phyloP scores from a whole-genome alignment of 768 basidiomycete species.

The Porpolomopsis calyptriformis region DNA sequence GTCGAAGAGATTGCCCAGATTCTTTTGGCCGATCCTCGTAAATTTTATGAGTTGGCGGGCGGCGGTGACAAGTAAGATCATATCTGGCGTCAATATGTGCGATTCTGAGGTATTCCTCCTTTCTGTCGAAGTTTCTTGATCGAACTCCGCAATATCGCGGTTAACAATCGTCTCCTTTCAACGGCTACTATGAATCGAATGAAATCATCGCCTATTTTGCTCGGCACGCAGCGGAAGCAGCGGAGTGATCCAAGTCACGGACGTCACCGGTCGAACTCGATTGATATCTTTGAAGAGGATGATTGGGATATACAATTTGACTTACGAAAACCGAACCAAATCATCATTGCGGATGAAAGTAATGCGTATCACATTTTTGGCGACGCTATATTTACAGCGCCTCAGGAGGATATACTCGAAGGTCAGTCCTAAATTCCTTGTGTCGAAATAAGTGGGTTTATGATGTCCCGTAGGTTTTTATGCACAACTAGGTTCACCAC shows the following conservation, averaged over 20 bases:
- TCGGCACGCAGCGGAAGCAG: slow-evolving; percentile 58
- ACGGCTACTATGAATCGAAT: slow-evolving; percentile 47
- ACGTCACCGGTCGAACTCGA: slow-evolving; percentile 18
- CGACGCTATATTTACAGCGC: slow-evolving; percentile 62
- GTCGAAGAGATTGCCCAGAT: slow-evolving; percentile 64
- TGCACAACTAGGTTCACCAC: slow-evolving; percentile 57
- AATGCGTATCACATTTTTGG: slow-evolving; percentile 73
- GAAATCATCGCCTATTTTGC: slow-evolving; percentile 59
- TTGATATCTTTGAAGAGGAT: slow-evolving; percentile 56
- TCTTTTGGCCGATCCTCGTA: slow-evolving; percentile 54
- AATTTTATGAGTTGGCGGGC: slow-evolving; percentile 62
- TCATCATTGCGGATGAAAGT: slow-evolving; percentile 81
- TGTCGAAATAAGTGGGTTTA: neutral
- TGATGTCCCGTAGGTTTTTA: slow-evolving; percentile 51
- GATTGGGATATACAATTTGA: slow-evolving; percentile 68
- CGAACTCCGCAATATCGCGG: slow-evolving; percentile 79
- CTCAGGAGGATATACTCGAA: slow-evolving; percentile 89
- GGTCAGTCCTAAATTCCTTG: slow-evolving; percentile 25
- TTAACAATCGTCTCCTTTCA: slow-evolving; percentile 54
- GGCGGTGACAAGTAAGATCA: slow-evolving; percentile 53
- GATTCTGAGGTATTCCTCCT: neutral
- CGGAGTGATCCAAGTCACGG: slow-evolving; percentile 20
- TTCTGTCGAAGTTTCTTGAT: slow-evolving; percentile 55
- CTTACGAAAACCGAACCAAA: slow-evolving; percentile 54
- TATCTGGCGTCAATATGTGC: neutral